Conservation (phyloP, 495 filamentous ascomycete species). For the Pyronema domesticum region DNA sequence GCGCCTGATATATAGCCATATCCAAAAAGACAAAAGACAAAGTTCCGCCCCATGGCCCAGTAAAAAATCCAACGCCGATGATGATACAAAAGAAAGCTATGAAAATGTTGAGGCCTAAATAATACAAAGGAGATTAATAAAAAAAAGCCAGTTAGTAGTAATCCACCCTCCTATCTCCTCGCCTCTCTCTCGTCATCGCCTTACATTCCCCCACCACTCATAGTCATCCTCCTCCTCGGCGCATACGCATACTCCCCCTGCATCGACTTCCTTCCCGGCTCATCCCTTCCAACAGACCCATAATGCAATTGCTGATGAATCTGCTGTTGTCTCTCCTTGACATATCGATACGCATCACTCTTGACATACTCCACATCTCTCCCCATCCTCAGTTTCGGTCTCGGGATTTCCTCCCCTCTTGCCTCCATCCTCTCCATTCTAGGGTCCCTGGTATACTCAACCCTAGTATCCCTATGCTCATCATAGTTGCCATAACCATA, state of each 20-base stretch:
- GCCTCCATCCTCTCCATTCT: no score
- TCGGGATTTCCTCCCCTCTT: constrained; percentile 16
- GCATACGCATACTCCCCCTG: constrained; percentile 15
- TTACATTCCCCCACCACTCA: constrained; percentile 2
- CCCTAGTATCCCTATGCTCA: constrained; percentile 12
- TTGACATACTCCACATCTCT: constrained; percentile 14
- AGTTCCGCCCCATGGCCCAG: no score
- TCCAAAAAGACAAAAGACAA: no score
- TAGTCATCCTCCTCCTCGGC: constrained; percentile 5
- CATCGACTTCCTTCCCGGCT: constrained; percentile 10
- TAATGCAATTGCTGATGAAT: constrained; percentile 20
- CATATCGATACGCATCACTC: constrained; percentile 20
- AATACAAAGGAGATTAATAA: no score
- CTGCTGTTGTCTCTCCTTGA: constrained; percentile 22
- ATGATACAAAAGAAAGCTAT: no score
- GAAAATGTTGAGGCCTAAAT: no score
- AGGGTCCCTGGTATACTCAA: constrained; percentile 10
- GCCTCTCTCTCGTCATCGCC: no score
- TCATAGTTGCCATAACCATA: constrained; percentile 9
- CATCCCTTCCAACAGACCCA: constrained; percentile 14
- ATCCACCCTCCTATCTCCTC: no score
- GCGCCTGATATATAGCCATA: no score
- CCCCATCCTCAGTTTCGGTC: constrained; percentile 15
- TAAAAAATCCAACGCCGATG: no score
- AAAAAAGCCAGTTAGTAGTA: no score